Base-by-base conservation (phyloP, 116 monocot species). In the Trichopus zeylanicus region DNA sequence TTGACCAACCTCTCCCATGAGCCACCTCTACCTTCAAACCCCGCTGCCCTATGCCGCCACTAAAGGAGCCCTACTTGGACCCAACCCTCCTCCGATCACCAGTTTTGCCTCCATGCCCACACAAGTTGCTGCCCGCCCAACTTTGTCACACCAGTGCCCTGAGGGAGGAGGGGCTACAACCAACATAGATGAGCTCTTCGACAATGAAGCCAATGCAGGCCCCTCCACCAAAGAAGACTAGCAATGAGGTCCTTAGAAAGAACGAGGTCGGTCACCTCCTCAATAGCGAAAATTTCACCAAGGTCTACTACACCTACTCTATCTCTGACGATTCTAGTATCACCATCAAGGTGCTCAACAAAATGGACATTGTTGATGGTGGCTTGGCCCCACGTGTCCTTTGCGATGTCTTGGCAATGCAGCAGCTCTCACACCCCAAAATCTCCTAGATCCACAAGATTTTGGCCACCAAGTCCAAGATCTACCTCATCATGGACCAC, bases 401-500 rank as follows among this genome's bases (percentile, higher is more conserved):
- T 25, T 26, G 65, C 56, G 83, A 84, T 29, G 71, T 84, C 20
- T 48, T 65, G 27, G 71, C 71, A 57, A 84, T 84, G 83, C 64
- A 75, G 57, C 64, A 68, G 16, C 83, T 84, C 33, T 67, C 66
- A 5, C 83, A 84, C 57, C 83, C 83, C 4, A 48, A 79, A 55
- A 55, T 84, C 51, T 33, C 79, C 33, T 39, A 29, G 4, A 71
- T 86, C 34, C 71, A 77, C 56, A 78, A 86, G 53, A 78, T 86
- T 26, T 61, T 86, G 55, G 86, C 86, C 20, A 86, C 78, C n/a
- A 48, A 55, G 4, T 57, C 74, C 28, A 71, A 73, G 57, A 81
- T 86, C 59, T 81, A 66, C 61, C 75, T 86, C 23, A 55, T 86
- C 53, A 78, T 81, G 81, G 86, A 86, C 49, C 59, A 70, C 57